Evolutionary conservation across 2,329 filamentous ascomycete species (phyloP).

Genomic region (Emergomyces africanus): DNA sequence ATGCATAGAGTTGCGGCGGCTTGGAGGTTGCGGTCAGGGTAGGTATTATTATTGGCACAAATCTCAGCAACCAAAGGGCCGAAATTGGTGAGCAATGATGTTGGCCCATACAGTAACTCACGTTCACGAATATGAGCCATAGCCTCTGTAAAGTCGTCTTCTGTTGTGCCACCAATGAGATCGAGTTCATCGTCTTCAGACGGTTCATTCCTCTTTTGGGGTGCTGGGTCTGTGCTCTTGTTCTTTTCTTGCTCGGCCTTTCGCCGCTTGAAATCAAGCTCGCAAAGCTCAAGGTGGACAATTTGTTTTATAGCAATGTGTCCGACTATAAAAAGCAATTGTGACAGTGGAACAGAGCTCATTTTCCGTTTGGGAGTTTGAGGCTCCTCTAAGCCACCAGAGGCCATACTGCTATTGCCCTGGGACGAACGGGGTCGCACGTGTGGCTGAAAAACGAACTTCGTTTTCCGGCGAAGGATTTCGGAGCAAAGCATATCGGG

Average conservation of each 20-base stretch:
- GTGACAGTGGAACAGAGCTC: constrained; percentile 63
- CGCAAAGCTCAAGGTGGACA: constrained; percentile 93
- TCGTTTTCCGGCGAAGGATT: constrained; percentile 76
- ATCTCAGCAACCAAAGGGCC: constrained; percentile 87
- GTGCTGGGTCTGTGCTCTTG: constrained; percentile 27
- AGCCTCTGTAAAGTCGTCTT: constrained; percentile 82
- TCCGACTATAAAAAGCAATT: constrained; percentile 86
- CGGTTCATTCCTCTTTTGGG: constrained; percentile 40
- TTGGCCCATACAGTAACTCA: constrained; percentile 69
- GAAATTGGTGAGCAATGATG: constrained; percentile 77
- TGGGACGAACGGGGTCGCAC: constrained; percentile 17
- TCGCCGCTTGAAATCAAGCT: constrained; percentile 92
- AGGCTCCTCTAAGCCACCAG: constrained; percentile 19
- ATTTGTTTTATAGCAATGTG: constrained; percentile 99
- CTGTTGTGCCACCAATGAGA: constrained; percentile 89
- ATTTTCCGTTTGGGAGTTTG: constrained; percentile 42
- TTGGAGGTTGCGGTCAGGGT: constrained; percentile 80
- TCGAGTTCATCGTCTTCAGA: constrained; percentile 80
- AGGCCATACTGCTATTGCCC: constrained; percentile 10
- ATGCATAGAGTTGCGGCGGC: constrained; percentile 87
- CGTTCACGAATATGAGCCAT: constrained; percentile 75
- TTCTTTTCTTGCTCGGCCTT: constrained; percentile 48
- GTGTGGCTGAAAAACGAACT: constrained; percentile 55
- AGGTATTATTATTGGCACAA: constrained; percentile 86
- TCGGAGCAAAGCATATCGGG: constrained; percentile 89